These are phyloP conservation scores for Dinochytrium kinnereticum DNA, from an alignment of 371 early-diverging fungal species.

Conservation along the genomic window DNA sequence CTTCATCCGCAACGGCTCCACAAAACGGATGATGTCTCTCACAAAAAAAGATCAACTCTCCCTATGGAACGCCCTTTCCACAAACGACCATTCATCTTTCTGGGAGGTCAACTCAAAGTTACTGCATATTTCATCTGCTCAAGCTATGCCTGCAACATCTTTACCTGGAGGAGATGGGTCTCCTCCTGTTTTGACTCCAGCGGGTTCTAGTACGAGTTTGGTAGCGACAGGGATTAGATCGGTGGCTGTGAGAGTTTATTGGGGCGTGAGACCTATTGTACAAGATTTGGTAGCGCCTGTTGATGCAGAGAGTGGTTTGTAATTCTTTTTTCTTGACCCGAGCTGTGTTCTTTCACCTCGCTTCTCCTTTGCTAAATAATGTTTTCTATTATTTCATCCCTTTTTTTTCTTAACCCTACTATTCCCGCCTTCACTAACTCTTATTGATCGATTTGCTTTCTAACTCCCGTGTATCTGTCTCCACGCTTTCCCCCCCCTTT, in stretches of 20 bases:
- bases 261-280: slow-evolving; percentile 32
- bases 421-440: too few relatives aligned
- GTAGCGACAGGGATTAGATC: slow-evolving; percentile 49
- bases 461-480: too few relatives aligned
- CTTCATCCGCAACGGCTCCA: slow-evolving; percentile 70
- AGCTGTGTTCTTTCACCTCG: neutral
- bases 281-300: slow-evolving; percentile 24
- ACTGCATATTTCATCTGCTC: slow-evolving; percentile 58
- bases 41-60: slow-evolving; percentile 73
- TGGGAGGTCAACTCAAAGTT: slow-evolving; percentile 69
- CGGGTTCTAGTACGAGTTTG: slow-evolving; percentile 17
- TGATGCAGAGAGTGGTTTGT: slow-evolving; percentile 9
- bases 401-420: neutral
- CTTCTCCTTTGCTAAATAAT: neutral
- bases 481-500: too few relatives aligned
- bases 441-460: too few relatives aligned
- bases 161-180: slow-evolving; percentile 66
- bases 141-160: slow-evolving; percentile 65
- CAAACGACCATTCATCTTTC: slow-evolving; percentile 55
- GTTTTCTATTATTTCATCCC: neutral
- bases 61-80: slow-evolving; percentile 63
- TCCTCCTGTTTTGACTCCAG: neutral
- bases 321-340: neutral
- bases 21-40: slow-evolving; percentile 76
- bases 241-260: slow-evolving; percentile 42